Evolutionary conservation across 768 basidiomycete genomes (phyloP), one percentile per base, ranked within the genome.

Genomic region (Hygrophoropsis aurantiaca): DNA sequence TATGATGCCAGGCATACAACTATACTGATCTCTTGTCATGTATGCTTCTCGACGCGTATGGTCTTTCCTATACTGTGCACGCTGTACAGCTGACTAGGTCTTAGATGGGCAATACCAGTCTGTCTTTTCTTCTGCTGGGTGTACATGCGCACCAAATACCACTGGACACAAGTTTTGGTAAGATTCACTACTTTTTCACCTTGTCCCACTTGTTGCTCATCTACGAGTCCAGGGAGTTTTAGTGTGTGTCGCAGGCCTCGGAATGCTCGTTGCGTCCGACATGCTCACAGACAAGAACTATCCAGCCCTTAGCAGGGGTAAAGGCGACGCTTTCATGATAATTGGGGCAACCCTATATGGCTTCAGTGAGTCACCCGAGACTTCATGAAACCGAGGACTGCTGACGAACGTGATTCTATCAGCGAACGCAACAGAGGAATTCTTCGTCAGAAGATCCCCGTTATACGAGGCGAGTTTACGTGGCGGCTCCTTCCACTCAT

Each of bases 351-450:
- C 88, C 0, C 74, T 93, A 18, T 93, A 93, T 53, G 91, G 91
- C 37, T 83, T 92, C 64, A 88, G 89, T 91, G 58, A 50, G 84
- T 79, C 11, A 13, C 33, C 16, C 34, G 16, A 30, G 32, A 36
- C 21, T 34, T 27, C 23, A 33, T 46, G 4, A 11, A n/a, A 43
- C 11, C n/a, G 16, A 23, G 18, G 23, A 30, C 15, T 9, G 32
- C 44, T 26, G 8, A 49, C n/a, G 46, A 53, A 3, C 33, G 40
- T 26, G 2, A 43, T 44, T n/a, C n/a, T 20, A 19, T 24, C 52
- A 91, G 90, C 87, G 19, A 93, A 93, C 54, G 88, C 90, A 23
- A 90, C 88, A 0, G 91, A 94, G 62, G 91, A 93, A 60, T 88
- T 87, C 65, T 81, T 93, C 49, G 91, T 94, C 24, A 78, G 90